Conservation (phyloP, 352 stramenopile species). For the Phytopythium cucurbitacearum region DNA sequence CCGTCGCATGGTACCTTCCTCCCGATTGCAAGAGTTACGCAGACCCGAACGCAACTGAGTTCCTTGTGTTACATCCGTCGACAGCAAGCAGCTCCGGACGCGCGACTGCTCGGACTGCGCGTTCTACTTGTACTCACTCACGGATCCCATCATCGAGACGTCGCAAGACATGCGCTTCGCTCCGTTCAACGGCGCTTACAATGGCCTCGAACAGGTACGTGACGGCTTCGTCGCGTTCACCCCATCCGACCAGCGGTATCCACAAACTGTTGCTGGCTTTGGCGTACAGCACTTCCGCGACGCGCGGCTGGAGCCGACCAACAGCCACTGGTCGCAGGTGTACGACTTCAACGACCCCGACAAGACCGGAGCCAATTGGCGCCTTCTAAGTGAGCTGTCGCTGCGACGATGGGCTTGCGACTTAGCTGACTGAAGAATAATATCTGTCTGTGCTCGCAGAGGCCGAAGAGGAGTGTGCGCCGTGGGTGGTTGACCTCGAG, state of each 20-base stretch:
- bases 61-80: neutral
- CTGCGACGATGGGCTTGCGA: neutral
- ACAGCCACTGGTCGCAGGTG: constrained; percentile 89
- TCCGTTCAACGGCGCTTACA: constrained; percentile 87
- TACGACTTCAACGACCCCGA: constrained; percentile 92
- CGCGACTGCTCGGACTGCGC: constrained; percentile 80
- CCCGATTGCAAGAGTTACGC: neutral
- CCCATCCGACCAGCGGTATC: neutral
- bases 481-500: constrained; percentile 56
- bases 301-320: constrained; percentile 69
- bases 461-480: constrained; percentile 28
- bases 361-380: constrained; percentile 70
- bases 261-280: neutral
- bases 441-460: constrained; percentile 13
- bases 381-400: constrained; percentile 38
- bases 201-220: constrained; percentile 46
- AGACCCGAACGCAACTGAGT: neutral
- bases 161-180: constrained; percentile 82
- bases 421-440: neutral
- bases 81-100: constrained; percentile 87
- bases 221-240: neutral
- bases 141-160: constrained; percentile 91
- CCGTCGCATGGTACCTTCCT: constrained; percentile 65
- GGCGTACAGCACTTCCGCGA: constrained; percentile 53
- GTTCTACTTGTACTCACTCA: constrained; percentile 88